Conservation (phyloP, 768 basidiomycete genomes). For the Kwoniella botswanensis region DNA sequence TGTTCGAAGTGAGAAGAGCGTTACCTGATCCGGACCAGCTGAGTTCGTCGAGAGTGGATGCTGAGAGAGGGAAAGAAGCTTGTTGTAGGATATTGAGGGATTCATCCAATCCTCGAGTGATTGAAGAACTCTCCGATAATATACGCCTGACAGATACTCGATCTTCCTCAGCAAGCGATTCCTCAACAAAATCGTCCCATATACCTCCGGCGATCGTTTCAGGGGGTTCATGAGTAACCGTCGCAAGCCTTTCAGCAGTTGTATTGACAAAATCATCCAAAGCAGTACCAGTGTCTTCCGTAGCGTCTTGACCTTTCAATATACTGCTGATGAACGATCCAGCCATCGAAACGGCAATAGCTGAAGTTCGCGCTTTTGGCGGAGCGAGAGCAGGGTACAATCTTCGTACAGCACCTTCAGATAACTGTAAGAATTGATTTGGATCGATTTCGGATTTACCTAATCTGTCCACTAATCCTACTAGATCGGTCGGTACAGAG, state of each 20-base stretch:
- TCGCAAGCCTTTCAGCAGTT: conserved; percentile 17
- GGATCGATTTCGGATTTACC: conserved; percentile 20
- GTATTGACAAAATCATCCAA: conserved; percentile 31
- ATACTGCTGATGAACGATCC: conserved; percentile 28
- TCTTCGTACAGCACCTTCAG: conserved; percentile 28
- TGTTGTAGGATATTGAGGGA: conserved; percentile 30
- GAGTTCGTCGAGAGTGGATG: conserved; percentile 4
- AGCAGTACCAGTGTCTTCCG: conserved; percentile 26
- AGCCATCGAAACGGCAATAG: conserved; percentile 27
- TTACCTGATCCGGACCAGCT: conserved; percentile 41
- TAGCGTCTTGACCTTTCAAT: conserved; percentile 19
- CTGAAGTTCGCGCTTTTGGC: conserved; percentile 26
- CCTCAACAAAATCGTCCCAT: conserved; percentile 45
- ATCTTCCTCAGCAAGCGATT: conserved; percentile 39
- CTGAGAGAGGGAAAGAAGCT: neutral
- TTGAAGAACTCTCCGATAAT: conserved; percentile 30
- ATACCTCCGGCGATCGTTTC: conserved; percentile 30
- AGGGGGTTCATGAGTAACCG: conserved; percentile 27
- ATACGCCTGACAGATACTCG: conserved; percentile 24
- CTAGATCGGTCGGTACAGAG: conserved; percentile 28
- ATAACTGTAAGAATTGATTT: conserved; percentile 26
- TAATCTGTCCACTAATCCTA: conserved; percentile 24
- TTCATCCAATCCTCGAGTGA: conserved; percentile 22
- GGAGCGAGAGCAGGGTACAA: conserved; percentile 33
- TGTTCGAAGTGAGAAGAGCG: conserved; percentile 36